Percentiles rank a stretch among this genome's conserved stretches.
phyloP scores from a whole-genome alignment of 345 rosid genomes.

The Tarenaya hassleriana region DNA sequence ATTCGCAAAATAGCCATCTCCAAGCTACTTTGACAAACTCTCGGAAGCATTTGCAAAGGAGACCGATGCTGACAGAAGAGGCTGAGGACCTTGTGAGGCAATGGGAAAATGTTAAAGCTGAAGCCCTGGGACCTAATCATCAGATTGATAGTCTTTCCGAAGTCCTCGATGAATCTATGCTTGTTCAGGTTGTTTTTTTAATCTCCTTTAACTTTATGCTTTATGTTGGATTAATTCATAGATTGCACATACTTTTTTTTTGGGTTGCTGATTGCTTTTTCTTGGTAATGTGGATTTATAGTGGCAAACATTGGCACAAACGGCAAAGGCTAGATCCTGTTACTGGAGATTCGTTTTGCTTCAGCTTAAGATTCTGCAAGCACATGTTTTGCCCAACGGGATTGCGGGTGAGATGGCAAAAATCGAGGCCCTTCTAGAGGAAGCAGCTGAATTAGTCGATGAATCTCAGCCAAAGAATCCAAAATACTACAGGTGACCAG shows the following conservation, averaged over 20 bases:
- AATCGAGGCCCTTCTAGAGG: conserved; percentile 76
- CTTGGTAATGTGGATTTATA: conserved; percentile 27
- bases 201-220: conserved; percentile 12
- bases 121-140: conserved; percentile 80
- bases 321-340: conserved; percentile 63
- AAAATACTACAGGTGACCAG: conserved; percentile 71
- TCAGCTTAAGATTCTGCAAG: conserved; percentile 57
- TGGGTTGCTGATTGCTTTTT: conserved; percentile 18
- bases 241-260: neutral
- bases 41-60: conserved; percentile 32
- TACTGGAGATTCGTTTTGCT: conserved; percentile 94
- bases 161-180: conserved; percentile 87
- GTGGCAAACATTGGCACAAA: conserved; percentile 86
- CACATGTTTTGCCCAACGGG: conserved; percentile 52
- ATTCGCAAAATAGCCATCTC: conserved; percentile 30
- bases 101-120: conserved; percentile 90
- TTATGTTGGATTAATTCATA: neutral
- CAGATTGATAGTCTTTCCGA: conserved; percentile 55
- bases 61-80: conserved; percentile 69
- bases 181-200: conserved; percentile 54
- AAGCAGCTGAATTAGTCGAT: conserved; percentile 96
- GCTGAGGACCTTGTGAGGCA: conserved; percentile 85
- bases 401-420: conserved; percentile 58
- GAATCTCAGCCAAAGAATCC: conserved; percentile 65
- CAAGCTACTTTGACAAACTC: conserved; percentile 45